Base-by-base conservation (phyloP, 2,329 filamentous ascomycete genomes). In the Xylariaceae sp. region DNA sequence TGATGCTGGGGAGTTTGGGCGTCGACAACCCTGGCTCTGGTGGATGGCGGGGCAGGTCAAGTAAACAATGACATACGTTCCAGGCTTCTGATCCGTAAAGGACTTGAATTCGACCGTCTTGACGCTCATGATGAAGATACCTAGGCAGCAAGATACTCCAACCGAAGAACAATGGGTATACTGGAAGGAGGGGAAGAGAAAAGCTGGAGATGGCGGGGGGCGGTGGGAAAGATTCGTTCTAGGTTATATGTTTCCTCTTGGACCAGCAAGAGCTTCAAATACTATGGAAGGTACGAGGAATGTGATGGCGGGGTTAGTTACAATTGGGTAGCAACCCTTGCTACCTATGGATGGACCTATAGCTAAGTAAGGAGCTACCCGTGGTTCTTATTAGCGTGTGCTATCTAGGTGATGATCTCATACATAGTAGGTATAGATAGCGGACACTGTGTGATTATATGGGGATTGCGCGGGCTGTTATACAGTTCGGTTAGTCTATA, bases 61-160 rank as follows among this genome's bases (percentile, higher is more conserved):
- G 59, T 56, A 56, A 65, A 61, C 53, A 60, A 59, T 63, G 61
- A 91, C 92, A 75, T 85, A 96, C 92, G 92, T 97, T 83, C 92
- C 92, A 62, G 92, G 91, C 82, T 99, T 99, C 83, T 99, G 94
- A 81, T 97, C 94, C 62, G 87, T 81, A 75, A 94, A 96, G 57
- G 91, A 84, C 73, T 84, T 85, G 73, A 96, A 84, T 65, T 87
- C 82, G 68, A 96, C 88, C 52, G 87, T 89, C 74, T 89, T 81
- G 74, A 79, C 71, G 63, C 76, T 75, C 90, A 96, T 94, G 68
- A 51, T 65, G 50, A 45, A 32, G 42, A n/a, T 43, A 7, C 8
- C 9, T 4, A 19, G n/a, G 30, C 9, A 41, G 32, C 3, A 9
- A 35, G n/a, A 30, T 50, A 53, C 26, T 29, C 5, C 30, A 53